These are phyloP conservation scores for Cylindrotheca closterium DNA, from an alignment of 108 stramenopile species.

Conservation along the genomic window DNA sequence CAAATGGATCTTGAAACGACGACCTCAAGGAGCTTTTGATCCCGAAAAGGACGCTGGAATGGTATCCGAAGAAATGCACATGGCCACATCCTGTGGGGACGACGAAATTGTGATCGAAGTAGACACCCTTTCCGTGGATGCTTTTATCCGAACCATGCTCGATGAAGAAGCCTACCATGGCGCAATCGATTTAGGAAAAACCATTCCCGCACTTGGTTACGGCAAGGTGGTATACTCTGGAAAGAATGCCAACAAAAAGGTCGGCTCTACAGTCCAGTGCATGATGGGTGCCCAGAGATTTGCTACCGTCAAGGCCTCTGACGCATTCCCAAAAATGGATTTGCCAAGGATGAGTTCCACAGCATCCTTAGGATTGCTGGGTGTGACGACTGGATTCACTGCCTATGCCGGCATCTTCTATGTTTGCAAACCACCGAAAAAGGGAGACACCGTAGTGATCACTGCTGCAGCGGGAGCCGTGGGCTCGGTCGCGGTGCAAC, in stretches of 20 bases:
- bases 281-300: conserved; percentile 24
- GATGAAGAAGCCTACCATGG: conserved; percentile 47
- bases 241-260: conserved; percentile 5
- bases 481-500: conserved; percentile 40
- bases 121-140: conserved; percentile 29
- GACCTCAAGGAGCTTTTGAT: conserved; percentile 16
- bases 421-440: conserved; percentile 15
- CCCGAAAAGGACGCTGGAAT: conserved; percentile 12
- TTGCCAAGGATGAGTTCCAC: neutral
- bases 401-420: conserved; percentile 43
- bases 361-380: conserved; percentile 25
- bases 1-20: conserved; percentile 23
- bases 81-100: conserved; percentile 1
- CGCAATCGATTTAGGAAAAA: conserved; percentile 9
- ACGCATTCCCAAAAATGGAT: neutral
- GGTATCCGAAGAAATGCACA: neutral
- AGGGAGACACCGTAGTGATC: conserved; percentile 47
- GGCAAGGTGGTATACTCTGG: conserved; percentile 34
- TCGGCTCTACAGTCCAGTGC: conserved; percentile 26
- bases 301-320: conserved; percentile 24
- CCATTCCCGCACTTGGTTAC: conserved; percentile 40
- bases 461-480: conserved; percentile 51
- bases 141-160: conserved; percentile 47
- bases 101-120: conserved; percentile 28
- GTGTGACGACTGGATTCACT: conserved; percentile 32